phyloP scores from a whole-genome alignment of 2,329 filamentous ascomycete genomes.

The Penicillium janthinellum region DNA sequence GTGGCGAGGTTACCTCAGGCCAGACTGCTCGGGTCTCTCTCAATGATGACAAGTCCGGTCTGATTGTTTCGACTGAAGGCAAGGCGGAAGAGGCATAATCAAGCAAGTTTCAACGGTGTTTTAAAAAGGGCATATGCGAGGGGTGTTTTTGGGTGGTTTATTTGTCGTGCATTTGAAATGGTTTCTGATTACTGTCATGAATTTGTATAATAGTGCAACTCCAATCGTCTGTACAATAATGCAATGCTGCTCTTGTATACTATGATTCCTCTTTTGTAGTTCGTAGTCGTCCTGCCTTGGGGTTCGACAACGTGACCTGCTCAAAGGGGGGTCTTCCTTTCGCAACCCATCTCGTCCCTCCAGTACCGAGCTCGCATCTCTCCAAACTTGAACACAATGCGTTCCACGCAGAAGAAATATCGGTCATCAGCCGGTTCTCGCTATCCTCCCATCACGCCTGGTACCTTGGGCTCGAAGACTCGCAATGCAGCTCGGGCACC shows the following conservation, averaged over 20 bases:
- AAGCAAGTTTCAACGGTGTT: constrained; percentile 10
- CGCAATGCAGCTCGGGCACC: constrained; percentile 1
- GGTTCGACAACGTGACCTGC: constrained; percentile 6
- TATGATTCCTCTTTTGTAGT: background rate
- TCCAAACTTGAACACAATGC: constrained; percentile 8
- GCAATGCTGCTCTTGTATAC: constrained; percentile 4
- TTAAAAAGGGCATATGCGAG: background rate
- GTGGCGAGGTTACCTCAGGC: constrained; percentile 75
- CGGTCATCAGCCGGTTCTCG: constrained; percentile 7
- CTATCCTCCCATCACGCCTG: constrained; percentile 17
- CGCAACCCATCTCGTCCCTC: background rate
- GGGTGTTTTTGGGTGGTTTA: background rate
- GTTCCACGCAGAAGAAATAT: constrained; percentile 20
- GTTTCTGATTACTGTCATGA: constrained; percentile 8
- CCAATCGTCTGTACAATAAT: constrained; percentile 6
- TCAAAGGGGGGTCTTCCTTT: background rate
- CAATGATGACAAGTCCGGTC: constrained; percentile 60
- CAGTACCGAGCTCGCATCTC: background rate
- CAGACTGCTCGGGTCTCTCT: constrained; percentile 72
- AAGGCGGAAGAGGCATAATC: constrained; percentile 13
- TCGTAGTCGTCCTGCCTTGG: background rate
- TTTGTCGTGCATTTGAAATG: background rate
- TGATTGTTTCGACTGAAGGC: constrained; percentile 52
- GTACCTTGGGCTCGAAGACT: constrained; percentile 9
- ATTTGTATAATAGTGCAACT: constrained; percentile 2